These are phyloP conservation scores for Magnusiomyces clavatus DNA, from an alignment of 1,139 yeast genomes.

Conservation along the genomic window DNA sequence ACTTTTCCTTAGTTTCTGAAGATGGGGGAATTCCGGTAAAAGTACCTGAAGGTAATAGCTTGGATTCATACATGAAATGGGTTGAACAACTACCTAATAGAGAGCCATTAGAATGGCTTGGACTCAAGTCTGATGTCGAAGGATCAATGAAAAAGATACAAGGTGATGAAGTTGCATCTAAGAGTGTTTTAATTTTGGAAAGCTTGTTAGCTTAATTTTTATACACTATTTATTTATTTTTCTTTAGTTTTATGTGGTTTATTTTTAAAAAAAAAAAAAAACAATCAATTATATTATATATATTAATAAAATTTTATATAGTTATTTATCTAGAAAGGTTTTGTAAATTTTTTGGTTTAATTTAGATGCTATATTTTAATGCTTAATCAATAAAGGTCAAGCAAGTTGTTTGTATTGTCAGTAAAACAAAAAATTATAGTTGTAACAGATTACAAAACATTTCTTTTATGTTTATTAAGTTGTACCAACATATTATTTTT, in stretches of 20 bases:
- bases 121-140: constrained; percentile 43
- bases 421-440: no score
- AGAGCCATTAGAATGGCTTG: constrained; percentile 59
- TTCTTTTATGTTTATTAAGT: no score
- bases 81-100: constrained; percentile 46
- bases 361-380: no score
- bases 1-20: constrained; percentile 31
- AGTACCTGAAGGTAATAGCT: constrained; percentile 44
- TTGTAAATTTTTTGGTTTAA: no score
- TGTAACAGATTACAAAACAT: no score
- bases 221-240: not conserved
- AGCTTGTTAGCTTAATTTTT: constrained; percentile 1
- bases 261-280: no score
- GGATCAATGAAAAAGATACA: constrained; percentile 24
- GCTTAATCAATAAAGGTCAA: no score
- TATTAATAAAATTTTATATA: no score
- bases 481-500: no score
- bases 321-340: no score
- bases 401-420: no score
- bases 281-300: no score
- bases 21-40: constrained; percentile 22
- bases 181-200: constrained; percentile 1
- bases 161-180: constrained; percentile 16
- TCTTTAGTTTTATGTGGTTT: not conserved
- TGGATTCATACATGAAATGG: constrained; percentile 44